Conservation (phyloP, 768 basidiomycete species). For the Polyporus arcularius region DNA sequence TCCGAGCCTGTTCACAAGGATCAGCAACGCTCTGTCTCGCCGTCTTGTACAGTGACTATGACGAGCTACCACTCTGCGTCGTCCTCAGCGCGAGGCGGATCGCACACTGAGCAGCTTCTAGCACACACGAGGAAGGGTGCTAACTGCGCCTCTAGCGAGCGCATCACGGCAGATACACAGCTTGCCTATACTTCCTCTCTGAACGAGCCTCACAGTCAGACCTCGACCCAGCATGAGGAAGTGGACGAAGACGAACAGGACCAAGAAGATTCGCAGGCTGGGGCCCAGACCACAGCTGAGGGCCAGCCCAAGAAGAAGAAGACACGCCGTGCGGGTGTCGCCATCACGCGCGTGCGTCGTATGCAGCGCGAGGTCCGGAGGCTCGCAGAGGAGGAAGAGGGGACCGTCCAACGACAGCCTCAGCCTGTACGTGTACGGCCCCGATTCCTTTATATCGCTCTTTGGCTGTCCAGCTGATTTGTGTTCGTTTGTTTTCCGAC, state of each 20-base stretch:
- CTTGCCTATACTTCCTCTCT: slow-evolving; percentile 11
- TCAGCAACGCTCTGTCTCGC: background rate
- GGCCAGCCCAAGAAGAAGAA: slow-evolving; percentile 21
- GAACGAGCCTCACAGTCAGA: slow-evolving; percentile 9
- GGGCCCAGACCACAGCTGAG: slow-evolving; percentile 4
- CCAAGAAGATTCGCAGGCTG: background rate
- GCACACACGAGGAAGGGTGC: slow-evolving; percentile 13
- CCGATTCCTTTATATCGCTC: background rate
- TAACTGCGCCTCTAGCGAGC: slow-evolving; percentile 14
- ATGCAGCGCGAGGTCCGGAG: slow-evolving; percentile 21
- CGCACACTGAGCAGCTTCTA: slow-evolving; percentile 11
- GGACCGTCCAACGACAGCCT: slow-evolving; percentile 8
- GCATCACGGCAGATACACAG: slow-evolving; percentile 14
- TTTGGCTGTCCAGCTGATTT: background rate
- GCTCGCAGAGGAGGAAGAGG: slow-evolving; percentile 18
- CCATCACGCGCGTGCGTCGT: slow-evolving; percentile 16
- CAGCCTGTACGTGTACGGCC: slow-evolving; percentile 16
- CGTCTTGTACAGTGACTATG: slow-evolving; percentile 4
- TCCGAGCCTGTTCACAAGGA: slow-evolving; percentile 3
- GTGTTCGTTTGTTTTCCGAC: background rate
- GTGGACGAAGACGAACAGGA: slow-evolving; percentile 17
- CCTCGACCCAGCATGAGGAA: slow-evolving; percentile 8
- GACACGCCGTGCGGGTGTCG: slow-evolving; percentile 18
- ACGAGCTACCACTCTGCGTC: slow-evolving; percentile 5
- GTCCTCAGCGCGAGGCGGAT: slow-evolving; percentile 9